A percentile compares a stretch with the other conserved stretches of the same genome.
Conservation (phyloP, 73 alveolate species). For the Paramecium sonneborni region DNA sequence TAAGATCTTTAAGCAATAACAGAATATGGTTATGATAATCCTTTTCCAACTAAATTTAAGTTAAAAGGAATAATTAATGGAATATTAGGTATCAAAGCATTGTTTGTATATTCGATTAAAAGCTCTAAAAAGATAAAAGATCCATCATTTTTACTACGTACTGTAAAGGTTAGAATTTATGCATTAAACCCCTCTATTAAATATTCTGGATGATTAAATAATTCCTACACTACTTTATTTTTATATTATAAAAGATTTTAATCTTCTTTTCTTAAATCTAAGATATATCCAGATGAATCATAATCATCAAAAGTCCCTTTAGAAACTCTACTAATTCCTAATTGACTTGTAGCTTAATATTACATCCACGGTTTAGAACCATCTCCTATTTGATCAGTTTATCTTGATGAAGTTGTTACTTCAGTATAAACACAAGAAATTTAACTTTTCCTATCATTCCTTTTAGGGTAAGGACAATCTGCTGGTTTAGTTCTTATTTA, state of each 20-base stretch:
- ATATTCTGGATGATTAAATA: conserved; percentile 13
- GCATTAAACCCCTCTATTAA: not conserved
- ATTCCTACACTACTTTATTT: not conserved
- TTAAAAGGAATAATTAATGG: conserved; percentile 14
- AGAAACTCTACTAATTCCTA: not conserved
- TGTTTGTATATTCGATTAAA: not conserved
- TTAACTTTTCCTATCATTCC: conserved; percentile 21
- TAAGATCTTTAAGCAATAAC: not conserved
- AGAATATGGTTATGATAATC: not conserved
- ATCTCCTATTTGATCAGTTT: not conserved
- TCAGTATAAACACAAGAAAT: not conserved
- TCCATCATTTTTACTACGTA: conserved; percentile 44
- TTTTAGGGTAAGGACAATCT: not conserved
- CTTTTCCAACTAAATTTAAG: conserved; percentile 27
- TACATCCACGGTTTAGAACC: conserved; percentile 49
- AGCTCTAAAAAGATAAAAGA: conserved; percentile 19
- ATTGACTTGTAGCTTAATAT: not conserved
- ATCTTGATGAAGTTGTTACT: not conserved
- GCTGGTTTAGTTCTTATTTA: conserved; percentile 19
- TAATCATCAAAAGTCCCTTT: not conserved
- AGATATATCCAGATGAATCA: conserved; percentile 50
- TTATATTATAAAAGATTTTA: not conserved
- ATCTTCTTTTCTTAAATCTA: not conserved
- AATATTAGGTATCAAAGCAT: not conserved
- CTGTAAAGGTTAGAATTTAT: not conserved